Conservation (phyloP, 2,329 filamentous ascomycete genomes). For the Pseudocercospora ulei region DNA sequence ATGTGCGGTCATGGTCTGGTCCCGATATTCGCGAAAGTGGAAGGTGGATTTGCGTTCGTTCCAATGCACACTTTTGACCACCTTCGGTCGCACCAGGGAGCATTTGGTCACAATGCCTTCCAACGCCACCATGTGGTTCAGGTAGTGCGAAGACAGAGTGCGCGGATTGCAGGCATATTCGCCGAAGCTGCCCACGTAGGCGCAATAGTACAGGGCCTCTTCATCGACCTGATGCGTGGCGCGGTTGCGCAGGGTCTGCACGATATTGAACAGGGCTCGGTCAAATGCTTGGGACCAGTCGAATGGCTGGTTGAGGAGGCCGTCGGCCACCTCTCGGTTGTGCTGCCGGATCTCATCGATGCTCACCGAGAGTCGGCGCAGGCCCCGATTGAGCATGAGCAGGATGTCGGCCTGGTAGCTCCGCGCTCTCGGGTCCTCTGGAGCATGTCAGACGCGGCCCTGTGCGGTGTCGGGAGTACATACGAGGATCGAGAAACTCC, state of each 20-base stretch:
- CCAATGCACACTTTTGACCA: constrained; percentile 97
- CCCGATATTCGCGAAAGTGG: constrained; percentile 78
- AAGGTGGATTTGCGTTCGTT: constrained; percentile 81
- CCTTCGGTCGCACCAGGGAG: constrained; percentile 87
- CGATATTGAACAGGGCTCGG: constrained; percentile 75
- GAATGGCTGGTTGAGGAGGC: constrained; percentile 74
- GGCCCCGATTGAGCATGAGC: constrained; percentile 56
- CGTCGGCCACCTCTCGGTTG: constrained; percentile 68
- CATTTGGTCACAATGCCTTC: constrained; percentile 97
- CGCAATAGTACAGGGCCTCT: constrained; percentile 83
- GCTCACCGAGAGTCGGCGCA: constrained; percentile 50
- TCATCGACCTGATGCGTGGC: constrained; percentile 64
- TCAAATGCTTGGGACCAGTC: constrained; percentile 85
- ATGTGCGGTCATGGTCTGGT: constrained; percentile 91
- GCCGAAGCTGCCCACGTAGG: constrained; percentile 93
- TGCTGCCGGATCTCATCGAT: constrained; percentile 88
- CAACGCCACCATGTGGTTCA: constrained; percentile 94
- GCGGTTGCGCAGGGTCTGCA: constrained; percentile 66
- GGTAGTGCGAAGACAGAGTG: constrained; percentile 74
- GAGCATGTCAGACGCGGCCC: constrained; percentile 11
- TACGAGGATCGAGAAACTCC: constrained; percentile 91
- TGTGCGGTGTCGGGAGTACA: constrained; percentile 30
- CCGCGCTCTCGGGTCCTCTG: constrained; percentile 50
- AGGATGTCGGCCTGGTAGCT: constrained; percentile 89
- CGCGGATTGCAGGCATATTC: constrained; percentile 90